Percentiles rank a stretch among this genome's conserved stretches.
These are phyloP conservation scores for Aspergillus ibericus DNA, from an alignment of 2,329 filamentous ascomycete genomes.

Conservation along the genomic window DNA sequence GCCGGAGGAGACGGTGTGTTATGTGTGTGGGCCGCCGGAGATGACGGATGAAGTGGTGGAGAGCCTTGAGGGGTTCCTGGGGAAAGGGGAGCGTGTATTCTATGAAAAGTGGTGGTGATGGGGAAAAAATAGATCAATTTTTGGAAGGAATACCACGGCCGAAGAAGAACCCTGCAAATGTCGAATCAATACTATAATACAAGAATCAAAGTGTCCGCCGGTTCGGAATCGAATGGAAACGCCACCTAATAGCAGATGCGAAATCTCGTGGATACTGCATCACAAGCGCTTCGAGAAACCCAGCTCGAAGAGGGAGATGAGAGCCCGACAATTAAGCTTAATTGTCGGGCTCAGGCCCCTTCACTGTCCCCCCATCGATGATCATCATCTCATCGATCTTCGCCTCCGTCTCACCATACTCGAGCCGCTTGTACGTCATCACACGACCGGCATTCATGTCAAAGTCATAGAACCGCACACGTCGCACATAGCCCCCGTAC, in stretches of 20 bases:
- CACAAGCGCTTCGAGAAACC: neutral
- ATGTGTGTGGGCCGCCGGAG: slow-evolving; percentile 65
- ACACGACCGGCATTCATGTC: slow-evolving; percentile 89
- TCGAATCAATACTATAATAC: neutral
- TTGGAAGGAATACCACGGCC: neutral
- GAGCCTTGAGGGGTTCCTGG: slow-evolving; percentile 36
- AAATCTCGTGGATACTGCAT: neutral
- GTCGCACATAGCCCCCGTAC: slow-evolving; percentile 80
- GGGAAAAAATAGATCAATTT: neutral
- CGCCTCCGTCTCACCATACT: slow-evolving; percentile 58
- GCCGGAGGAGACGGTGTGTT: slow-evolving; percentile 53
- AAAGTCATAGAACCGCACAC: slow-evolving; percentile 85
- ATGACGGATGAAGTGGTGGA: slow-evolving; percentile 69
- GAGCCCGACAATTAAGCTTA: neutral
- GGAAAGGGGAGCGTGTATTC: slow-evolving; percentile 52
- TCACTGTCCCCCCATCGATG: slow-evolving; percentile 59
- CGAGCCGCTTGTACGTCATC: slow-evolving; percentile 86
- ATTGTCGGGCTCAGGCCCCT: slow-evolving; percentile 27
- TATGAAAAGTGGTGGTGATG: slow-evolving; percentile 65
- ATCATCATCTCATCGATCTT: slow-evolving; percentile 61
- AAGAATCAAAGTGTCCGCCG: neutral
- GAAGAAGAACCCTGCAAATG: neutral
- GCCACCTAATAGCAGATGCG: neutral
- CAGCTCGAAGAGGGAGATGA: neutral
- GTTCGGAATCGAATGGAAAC: neutral